Conservation (phyloP, 2,329 filamentous ascomycete genomes). For the Onygenales sp. region DNA sequence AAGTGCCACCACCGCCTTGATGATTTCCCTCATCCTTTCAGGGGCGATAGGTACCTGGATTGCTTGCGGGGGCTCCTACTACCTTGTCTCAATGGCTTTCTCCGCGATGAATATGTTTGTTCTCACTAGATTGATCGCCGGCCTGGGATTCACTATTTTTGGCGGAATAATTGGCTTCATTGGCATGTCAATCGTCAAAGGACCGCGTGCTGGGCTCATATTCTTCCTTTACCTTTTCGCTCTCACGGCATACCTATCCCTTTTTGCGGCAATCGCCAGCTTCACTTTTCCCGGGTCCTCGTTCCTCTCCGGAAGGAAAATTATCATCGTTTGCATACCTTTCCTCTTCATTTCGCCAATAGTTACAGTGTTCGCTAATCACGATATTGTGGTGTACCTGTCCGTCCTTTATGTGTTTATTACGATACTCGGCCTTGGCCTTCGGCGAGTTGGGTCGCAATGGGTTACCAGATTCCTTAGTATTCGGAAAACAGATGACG, state of each 20-base stretch:
- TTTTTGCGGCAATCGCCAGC: constrained; percentile 45
- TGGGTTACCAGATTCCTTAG: constrained; percentile 49
- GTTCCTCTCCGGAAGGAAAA: constrained; percentile 48
- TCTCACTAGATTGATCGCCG: constrained; percentile 43
- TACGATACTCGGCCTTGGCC: constrained; percentile 40
- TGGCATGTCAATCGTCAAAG: constrained; percentile 37
- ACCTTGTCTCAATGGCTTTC: constrained; percentile 49
- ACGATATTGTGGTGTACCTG: constrained; percentile 50
- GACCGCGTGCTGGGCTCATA: constrained; percentile 41
- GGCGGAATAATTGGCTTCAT: constrained; percentile 46
- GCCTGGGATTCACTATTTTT: constrained; percentile 42
- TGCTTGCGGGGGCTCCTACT: constrained; percentile 53
- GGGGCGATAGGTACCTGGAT: constrained; percentile 56
- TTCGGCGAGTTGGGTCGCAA: constrained; percentile 45
- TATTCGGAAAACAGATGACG: constrained; percentile 30
- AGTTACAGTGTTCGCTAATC: constrained; percentile 42
- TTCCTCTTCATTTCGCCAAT: constrained; percentile 49
- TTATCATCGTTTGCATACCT: constrained; percentile 47
- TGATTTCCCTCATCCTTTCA: constrained; percentile 50
- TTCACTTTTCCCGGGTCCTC: constrained; percentile 47
- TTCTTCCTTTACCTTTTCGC: constrained; percentile 52
- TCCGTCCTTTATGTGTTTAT: constrained; percentile 47
- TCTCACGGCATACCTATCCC: constrained; percentile 50
- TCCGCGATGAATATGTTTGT: constrained; percentile 48
- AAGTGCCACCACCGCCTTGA: constrained; percentile 48